A percentile compares a stretch with the other conserved stretches of the same genome.
phyloP scores from a whole-genome alignment of 106 monocot genomes.

The Platanthera guangdongensis region DNA sequence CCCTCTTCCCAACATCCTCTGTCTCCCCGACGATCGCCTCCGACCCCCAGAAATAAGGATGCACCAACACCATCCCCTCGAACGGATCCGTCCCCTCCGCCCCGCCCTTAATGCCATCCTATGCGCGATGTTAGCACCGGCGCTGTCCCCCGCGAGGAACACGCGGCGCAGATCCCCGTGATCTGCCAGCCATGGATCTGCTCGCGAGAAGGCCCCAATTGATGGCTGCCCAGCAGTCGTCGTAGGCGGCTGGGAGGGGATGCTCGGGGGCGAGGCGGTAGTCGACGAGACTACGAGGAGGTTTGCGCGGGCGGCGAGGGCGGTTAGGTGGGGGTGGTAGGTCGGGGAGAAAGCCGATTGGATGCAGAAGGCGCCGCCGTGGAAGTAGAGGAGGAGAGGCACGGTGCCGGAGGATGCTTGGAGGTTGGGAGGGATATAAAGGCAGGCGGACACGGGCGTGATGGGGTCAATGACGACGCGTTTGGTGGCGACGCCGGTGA shows the following conservation, averaged over 20 bases:
- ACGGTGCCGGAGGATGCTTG: neutral
- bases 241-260: slow-evolving; percentile 48
- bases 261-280: slow-evolving; percentile 62
- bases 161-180: slow-evolving; percentile 4
- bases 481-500: slow-evolving; percentile 10
- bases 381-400: slow-evolving; percentile 13
- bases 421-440: slow-evolving; percentile 4
- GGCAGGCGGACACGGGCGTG: slow-evolving; percentile 2
- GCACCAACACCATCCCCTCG: slow-evolving; percentile 8
- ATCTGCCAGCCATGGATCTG: neutral
- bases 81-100: neutral
- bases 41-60: slow-evolving; percentile 10
- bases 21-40: slow-evolving; percentile 5
- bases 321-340: slow-evolving; percentile 11
- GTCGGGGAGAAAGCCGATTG: neutral
- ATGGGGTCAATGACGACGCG: neutral
- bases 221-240: slow-evolving; percentile 35
- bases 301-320: neutral
- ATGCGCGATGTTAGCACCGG: slow-evolving; percentile 24
- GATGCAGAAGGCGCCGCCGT: slow-evolving; percentile 15
- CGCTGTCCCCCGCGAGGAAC: slow-evolving; percentile 20
- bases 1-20: slow-evolving; percentile 10
- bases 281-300: slow-evolving; percentile 30
- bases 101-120: slow-evolving; percentile 15
- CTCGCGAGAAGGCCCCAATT: slow-evolving; percentile 6